Conservation (phyloP, 2,329 filamentous ascomycete species). For the Thermoascus crustaceus region DNA sequence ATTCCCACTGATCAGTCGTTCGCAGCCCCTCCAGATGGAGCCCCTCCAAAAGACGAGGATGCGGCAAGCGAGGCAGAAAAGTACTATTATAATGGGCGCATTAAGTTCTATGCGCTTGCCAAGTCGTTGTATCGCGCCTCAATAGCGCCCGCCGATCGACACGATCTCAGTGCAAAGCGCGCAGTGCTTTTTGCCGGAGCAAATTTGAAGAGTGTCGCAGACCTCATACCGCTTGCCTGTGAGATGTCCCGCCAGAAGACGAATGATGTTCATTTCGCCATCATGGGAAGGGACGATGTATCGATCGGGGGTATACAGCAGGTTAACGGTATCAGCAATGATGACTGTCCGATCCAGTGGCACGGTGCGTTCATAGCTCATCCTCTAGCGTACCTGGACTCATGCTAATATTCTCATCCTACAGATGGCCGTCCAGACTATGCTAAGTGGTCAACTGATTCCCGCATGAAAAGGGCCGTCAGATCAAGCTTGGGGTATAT, state of each 20-base stretch:
- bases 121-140: constrained; percentile 53
- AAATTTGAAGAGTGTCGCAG: constrained; percentile 62
- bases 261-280: constrained; percentile 71
- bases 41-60: constrained; percentile 9
- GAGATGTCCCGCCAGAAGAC: constrained; percentile 64
- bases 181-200: constrained; percentile 68
- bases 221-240: constrained; percentile 73
- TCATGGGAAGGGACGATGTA: constrained; percentile 67
- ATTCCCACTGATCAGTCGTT: constrained; percentile 7
- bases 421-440: constrained; percentile 67
- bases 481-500: constrained; percentile 63
- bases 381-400: constrained; percentile 26
- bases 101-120: constrained; percentile 60
- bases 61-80: constrained; percentile 17
- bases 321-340: constrained; percentile 68
- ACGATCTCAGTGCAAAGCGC: constrained; percentile 53
- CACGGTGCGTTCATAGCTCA: constrained; percentile 45
- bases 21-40: constrained; percentile 7
- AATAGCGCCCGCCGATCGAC: constrained; percentile 44
- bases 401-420: constrained; percentile 3
- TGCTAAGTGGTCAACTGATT: constrained; percentile 58
- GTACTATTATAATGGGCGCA: constrained; percentile 58
- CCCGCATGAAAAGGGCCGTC: constrained; percentile 58
- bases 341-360: constrained; percentile 57
- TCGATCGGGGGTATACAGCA: constrained; percentile 59